Evolutionary conservation across 805 yeast species (phyloP), one percentile per base, ranked within the genome.

Genomic region (Spathaspora sp.): DNA sequence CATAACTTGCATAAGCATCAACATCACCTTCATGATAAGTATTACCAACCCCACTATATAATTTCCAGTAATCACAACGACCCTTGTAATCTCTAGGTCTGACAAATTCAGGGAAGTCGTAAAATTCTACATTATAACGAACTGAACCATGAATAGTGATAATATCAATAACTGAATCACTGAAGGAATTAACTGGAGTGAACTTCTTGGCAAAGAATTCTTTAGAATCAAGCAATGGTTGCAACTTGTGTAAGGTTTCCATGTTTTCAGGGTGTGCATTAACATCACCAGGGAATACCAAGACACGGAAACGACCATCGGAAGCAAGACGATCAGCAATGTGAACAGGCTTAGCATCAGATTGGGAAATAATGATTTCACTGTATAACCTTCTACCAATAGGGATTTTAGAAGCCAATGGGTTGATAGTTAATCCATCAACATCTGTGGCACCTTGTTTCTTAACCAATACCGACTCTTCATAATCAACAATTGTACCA

Each of bases 231-330:
- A 55, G 19, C 38, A 55, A 54, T 9, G 32, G 42, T 5, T 50
- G 53, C 31, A 60, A 46, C 20, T 51, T 51, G 10, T 48, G 16
- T 39, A 50, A 55, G 44, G 47, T 31, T 10, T 46, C 46, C 17
- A 40, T 19, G 35, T 50, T 47, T 26, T 52, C 32, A 4, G 49
- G 31, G 23, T 52, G 11, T 2, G n/a, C 20, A 6, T 44, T 50
- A 42, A 61, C 51, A 48, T 63, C 66, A 31, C 69, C 69, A 17
- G 60, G 47, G 53, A 66, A 66, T 42, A 58, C 55, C 26, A 66
- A 44, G n/a, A 66, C 56, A 42, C 70, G 56, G 61, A 63, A 66
- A 42, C 69, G 60, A 17, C 70, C 70, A 50, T 65, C 69, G 19
- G 67, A 61, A 9, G 53, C 57, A 46, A 63, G 17, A 31, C 59